Base-by-base conservation (phyloP, 495 filamentous ascomycete genomes). In the Penicillium cataractarum region DNA sequence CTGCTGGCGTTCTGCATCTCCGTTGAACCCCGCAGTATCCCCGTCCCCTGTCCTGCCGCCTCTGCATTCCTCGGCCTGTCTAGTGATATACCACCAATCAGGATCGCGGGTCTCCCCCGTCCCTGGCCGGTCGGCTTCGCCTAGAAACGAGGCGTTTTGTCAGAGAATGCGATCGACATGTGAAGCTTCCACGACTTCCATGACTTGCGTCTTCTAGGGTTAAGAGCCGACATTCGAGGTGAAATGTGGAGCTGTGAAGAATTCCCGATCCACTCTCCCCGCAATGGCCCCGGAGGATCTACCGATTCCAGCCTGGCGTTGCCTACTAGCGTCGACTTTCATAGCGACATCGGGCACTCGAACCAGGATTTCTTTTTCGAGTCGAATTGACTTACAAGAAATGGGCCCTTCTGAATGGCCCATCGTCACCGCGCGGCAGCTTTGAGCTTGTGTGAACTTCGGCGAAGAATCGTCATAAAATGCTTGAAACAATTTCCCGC, bases 11-110 rank as follows among this genome's bases (percentile, higher is more conserved):
- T 27, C 35, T 58, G 26, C 26, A 49, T 24, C 17, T 60, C 58
- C 58, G 22, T 12, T 13, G 39, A 40, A 44, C 57, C 61, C 69
- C 66, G 63, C 49, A 58, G 55, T 64, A 60, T 71, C 42, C 48
- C 69, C 69, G 69, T 64, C 63, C 68, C 69, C 61, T 71, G 66
- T 69, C 63, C 33, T 54, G 15, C 12, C 26, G 13, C 42, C 12
- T 24, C 10, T 10, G 19, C 19, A 19, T 42, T 9, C 26, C 40
- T 27, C 22, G 42, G 42, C 27, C 35, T 37, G 55, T 26, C 40
- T 40, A 50, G 13, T 24, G 49, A 53, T 19, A 37, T 17, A 21
- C 56, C 61, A 60, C 65, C 65, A 70, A 67, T 65, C 48, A 63
- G 4, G 39, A 2, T 22, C 17, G n/a, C 21, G n/a, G 0, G 8